These are phyloP conservation scores for Phytopythium aichiense DNA, from an alignment of 352 stramenopile genomes.

Conservation along the genomic window DNA sequence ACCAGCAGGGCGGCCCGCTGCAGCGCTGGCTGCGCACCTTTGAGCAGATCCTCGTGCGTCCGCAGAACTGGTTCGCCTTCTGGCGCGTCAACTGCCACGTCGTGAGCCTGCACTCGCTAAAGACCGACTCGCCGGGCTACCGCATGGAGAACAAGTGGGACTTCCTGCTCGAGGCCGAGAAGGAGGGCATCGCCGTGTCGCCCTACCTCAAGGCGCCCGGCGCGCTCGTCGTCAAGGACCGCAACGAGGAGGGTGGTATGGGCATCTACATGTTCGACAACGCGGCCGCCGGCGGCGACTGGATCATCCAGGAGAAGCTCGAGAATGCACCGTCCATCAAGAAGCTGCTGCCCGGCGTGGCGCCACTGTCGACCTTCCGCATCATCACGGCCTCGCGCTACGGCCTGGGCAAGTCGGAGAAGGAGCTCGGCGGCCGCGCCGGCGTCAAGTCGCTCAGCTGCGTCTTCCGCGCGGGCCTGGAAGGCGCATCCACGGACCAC, in stretches of 20 bases:
- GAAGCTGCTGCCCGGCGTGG: slow-evolving; percentile 89
- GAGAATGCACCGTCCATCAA: slow-evolving; percentile 92
- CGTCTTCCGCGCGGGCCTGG: slow-evolving; percentile 68
- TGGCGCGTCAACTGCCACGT: slow-evolving; percentile 97
- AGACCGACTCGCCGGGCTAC: slow-evolving; percentile 92
- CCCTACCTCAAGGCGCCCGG: slow-evolving; percentile 90
- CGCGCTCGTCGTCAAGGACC: slow-evolving; percentile 96
- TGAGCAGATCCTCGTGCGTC: slow-evolving; percentile 72
- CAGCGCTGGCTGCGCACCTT: slow-evolving; percentile 91
- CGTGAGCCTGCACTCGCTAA: slow-evolving; percentile 92
- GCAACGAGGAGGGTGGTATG: slow-evolving; percentile 97
- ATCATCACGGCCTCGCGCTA: slow-evolving; percentile 95
- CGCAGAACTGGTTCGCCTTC: slow-evolving; percentile 97
- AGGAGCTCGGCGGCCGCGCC: slow-evolving; percentile 44
- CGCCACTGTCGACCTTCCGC: slow-evolving; percentile 96
- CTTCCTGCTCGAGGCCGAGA: slow-evolving; percentile 92
- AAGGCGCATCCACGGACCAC: slow-evolving; percentile 92
- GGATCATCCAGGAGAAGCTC: slow-evolving; percentile 97
- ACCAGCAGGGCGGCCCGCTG: slow-evolving; percentile 60
- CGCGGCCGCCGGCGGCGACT: slow-evolving; percentile 90
- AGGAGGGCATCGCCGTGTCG: slow-evolving; percentile 90
- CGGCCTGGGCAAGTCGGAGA: slow-evolving; percentile 41
- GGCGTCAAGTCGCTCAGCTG: slow-evolving; percentile 78
- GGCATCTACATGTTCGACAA: slow-evolving; percentile 98
- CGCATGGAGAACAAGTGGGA: slow-evolving; percentile 99